phyloP scores from a whole-genome alignment of 1,284 basidiomycete genomes.

The Melampsora americana region DNA sequence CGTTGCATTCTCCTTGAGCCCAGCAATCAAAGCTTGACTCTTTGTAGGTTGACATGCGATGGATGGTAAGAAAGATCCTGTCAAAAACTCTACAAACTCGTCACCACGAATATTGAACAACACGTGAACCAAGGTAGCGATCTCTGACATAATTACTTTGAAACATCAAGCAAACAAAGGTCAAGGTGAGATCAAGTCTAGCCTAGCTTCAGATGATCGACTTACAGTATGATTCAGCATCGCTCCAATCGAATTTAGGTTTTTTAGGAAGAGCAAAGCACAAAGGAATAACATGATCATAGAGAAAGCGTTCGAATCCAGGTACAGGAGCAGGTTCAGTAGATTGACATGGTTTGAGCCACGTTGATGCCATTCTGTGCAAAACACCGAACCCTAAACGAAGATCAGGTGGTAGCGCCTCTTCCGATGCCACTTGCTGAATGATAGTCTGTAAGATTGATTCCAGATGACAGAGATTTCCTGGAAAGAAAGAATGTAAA shows the following conservation, averaged over 20 bases:
- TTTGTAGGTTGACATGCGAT: constrained; percentile 78
- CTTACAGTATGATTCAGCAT: constrained; percentile 65
- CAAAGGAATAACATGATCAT: constrained; percentile 77
- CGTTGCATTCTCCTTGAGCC: constrained; percentile 26
- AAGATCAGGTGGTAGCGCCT: constrained; percentile 69
- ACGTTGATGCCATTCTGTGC: constrained; percentile 65
- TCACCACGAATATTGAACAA: constrained; percentile 73
- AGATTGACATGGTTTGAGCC: constrained; percentile 60
- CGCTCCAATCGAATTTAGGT: constrained; percentile 78
- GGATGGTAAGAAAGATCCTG: constrained; percentile 76
- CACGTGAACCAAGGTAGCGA: constrained; percentile 76
- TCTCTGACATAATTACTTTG: constrained; percentile 77
- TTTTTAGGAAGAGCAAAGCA: constrained; percentile 78
- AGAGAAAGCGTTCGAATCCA: constrained; percentile 89
- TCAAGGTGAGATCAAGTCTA: not conserved
- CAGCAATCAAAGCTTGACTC: constrained; percentile 54
- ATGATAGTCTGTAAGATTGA: constrained; percentile 67
- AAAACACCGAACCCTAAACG: constrained; percentile 80
- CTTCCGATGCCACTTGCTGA: constrained; percentile 64
- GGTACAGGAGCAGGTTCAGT: constrained; percentile 62
- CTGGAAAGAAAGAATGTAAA: constrained; percentile 54
- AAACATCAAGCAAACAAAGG: not conserved
- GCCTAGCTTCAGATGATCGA: not conserved
- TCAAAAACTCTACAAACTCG: constrained; percentile 79
- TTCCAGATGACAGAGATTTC: constrained; percentile 76